Base-by-base conservation (phyloP, 2,329 filamentous ascomycete species). In the Fusarium brevicatenulatum region DNA sequence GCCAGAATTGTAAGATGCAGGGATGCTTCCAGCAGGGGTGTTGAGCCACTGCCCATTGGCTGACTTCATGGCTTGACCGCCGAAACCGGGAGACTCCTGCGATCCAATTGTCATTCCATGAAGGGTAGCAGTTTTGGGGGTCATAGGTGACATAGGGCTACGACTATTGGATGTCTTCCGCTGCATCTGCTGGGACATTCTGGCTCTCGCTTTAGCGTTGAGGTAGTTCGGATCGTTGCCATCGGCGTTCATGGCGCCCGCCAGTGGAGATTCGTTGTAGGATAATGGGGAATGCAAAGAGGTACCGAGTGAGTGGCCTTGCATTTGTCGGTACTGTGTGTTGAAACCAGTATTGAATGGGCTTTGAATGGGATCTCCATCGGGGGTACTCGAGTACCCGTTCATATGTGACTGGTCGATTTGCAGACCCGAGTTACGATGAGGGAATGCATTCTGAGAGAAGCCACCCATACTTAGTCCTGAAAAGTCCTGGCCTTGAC, bases 31-130 rank as follows among this genome's bases (percentile, higher is more conserved):
- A 30, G 91, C 92, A 6, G 95, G 93, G 1, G 94, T 97, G 73
- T 93, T 92, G 76, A 97, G 93, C 93, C 95, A 98, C 79, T 96
- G 94, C 66, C 91, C 92, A n/a, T 94, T 95, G 36, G 94, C 87
- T 21, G 92, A 93, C 84, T 97, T 96, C 75, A 97, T 96, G 39
- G 94, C 91, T 79, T 96, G 94, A 5, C 92, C 88, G 18, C 90
- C 90, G 78, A 95, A 95, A 75, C 89, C 91, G 73, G 90, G 87
- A 10, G 91, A 91, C 74, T 96, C 93, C 39, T 89, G 86, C 15
- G 88, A 84, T 63, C 85, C 86, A 64, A 97, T 90, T 65, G 93
- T 90, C 73, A 97, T 86, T 54, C 88, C 90, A 57, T 90, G 90
- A 79, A 96, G 89, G 53, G 90, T 91, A 39, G 92, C 91, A n/a